Base-by-base conservation (phyloP, 768 basidiomycete species). In the Tulasnella calospora region DNA sequence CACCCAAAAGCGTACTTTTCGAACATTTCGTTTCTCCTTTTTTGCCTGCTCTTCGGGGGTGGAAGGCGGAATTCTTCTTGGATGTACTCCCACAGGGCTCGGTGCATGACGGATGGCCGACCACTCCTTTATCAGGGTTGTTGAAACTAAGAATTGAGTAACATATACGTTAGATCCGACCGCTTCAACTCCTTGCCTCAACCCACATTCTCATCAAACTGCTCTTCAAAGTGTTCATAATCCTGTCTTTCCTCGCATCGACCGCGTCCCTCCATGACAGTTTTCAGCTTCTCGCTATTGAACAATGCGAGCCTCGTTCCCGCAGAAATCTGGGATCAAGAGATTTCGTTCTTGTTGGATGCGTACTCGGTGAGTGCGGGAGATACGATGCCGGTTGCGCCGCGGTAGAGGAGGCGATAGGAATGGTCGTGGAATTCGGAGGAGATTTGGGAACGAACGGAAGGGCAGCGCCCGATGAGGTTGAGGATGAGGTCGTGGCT, bases 401-500 rank as follows among this genome's bases (percentile, higher is more conserved):
- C 93, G 5, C 92, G 89, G 83, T 98, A 95, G n/a, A 98, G 87
- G 71, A 98, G 87, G 9, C 90, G 89, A 44, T 94, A 86, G 57
- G 97, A 89, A 77, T 90, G 87, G 0, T 89, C 89, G 78, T 93
- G 90, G 83, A 98, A 92, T 82, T 96, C 93, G 55, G 86, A 85
- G 55, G 97, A 86, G 81, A 98, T 95, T 19, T 90, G 87, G 8
- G 89, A 84, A 46, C 95, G 92, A 81, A 94, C 91, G 0, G 89
- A 81, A 3, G 94, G 91, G 83, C 94, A 81, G 79, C 82, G 84
- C 12, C 92, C 89, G 80, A 94, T 90, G 71, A 96, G 88, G 85
- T 95, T 96, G 12, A 89, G 88, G 36, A 94, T 89, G 19, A 96
- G 86, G 82, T 94, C 95, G 93, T 95, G 97, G 47, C 94, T 95